A percentile compares a stretch with the other conserved stretches of the same genome.
Conservation (phyloP, 164 flowering plant genomes). For the Kingdonia uniflora region DNA sequence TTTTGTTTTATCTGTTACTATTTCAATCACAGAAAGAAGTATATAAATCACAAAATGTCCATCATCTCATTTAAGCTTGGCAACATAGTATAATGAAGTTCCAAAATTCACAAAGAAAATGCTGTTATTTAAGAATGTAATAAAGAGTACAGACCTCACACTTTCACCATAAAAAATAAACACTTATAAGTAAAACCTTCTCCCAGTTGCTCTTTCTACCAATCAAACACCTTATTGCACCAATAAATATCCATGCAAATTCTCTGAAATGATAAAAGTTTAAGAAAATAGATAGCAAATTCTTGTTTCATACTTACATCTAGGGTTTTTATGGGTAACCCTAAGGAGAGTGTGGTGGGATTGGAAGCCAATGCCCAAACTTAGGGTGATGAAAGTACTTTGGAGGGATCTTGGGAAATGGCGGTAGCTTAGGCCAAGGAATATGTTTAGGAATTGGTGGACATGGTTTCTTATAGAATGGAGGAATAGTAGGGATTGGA, state of each 20-base stretch:
- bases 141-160: too few relatives aligned
- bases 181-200: too few relatives aligned
- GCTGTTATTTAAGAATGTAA: too few relatives aligned
- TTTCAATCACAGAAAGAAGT: too few relatives aligned
- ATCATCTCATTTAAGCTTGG: too few relatives aligned
- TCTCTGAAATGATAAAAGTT: background rate
- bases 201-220: background rate
- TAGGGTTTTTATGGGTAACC: background rate
- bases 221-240: background rate
- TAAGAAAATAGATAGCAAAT: background rate
- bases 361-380: slow-evolving; percentile 16
- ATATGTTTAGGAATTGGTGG: slow-evolving; percentile 16
- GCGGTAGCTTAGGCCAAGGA: slow-evolving; percentile 15
- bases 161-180: too few relatives aligned
- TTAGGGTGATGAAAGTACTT: slow-evolving; percentile 11
- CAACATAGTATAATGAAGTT: too few relatives aligned
- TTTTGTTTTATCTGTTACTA: too few relatives aligned
- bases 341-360: slow-evolving; percentile 9
- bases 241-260: background rate
- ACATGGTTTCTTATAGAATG: slow-evolving; percentile 10
- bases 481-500: slow-evolving; percentile 8
- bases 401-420: slow-evolving; percentile 12
- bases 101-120: too few relatives aligned
- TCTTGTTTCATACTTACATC: too few relatives aligned
- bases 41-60: too few relatives aligned